Evolutionary conservation across 1,139 yeast genomes (phyloP).

Genomic region (Blastobotrys malaysiensis): DNA sequence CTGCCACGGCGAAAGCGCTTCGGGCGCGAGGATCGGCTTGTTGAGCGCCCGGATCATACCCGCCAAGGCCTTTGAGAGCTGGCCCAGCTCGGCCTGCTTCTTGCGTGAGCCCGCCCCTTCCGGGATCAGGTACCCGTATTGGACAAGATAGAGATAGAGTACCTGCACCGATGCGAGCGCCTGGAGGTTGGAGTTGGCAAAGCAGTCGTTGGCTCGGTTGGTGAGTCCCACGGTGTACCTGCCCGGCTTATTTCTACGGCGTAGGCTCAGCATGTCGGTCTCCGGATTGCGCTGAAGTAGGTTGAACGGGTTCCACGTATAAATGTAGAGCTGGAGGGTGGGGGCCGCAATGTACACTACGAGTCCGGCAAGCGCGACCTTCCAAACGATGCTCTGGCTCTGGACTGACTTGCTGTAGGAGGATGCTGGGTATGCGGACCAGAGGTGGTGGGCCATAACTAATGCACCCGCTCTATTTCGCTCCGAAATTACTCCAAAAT

Average conservation of each 20-base stretch:
- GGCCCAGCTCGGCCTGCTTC: slow-evolving; percentile 2
- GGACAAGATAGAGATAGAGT: slow-evolving; percentile 53
- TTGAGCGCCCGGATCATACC: slow-evolving; percentile 53
- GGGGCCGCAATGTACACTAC: slow-evolving; percentile 14
- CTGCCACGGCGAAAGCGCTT: slow-evolving; percentile 71
- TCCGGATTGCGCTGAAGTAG: slow-evolving; percentile 10
- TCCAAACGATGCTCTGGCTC: neutral
- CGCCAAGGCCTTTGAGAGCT: slow-evolving; percentile 42
- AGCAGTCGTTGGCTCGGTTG: slow-evolving; percentile 83
- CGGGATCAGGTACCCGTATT: slow-evolving; percentile 18
- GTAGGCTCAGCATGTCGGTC: slow-evolving; percentile 13
- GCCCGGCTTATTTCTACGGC: slow-evolving; percentile 22
- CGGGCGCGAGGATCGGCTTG: slow-evolving; percentile 51
- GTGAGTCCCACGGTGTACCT: slow-evolving; percentile 70
- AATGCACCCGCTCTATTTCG: neutral
- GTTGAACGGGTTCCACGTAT: slow-evolving; percentile 14
- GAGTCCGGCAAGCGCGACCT: neutral
- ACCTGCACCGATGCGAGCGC: slow-evolving; percentile 70
- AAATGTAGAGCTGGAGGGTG: slow-evolving; percentile 4
- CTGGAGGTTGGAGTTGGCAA: slow-evolving; percentile 87
- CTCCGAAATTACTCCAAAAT: neutral
- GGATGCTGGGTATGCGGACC: neutral
- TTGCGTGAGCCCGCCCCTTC: slow-evolving; percentile 12
- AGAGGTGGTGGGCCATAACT: neutral
- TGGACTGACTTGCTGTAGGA: neutral